These are phyloP conservation scores for Daldinia decipiens DNA, from an alignment of 495 filamentous ascomycete genomes.

Conservation along the genomic window DNA sequence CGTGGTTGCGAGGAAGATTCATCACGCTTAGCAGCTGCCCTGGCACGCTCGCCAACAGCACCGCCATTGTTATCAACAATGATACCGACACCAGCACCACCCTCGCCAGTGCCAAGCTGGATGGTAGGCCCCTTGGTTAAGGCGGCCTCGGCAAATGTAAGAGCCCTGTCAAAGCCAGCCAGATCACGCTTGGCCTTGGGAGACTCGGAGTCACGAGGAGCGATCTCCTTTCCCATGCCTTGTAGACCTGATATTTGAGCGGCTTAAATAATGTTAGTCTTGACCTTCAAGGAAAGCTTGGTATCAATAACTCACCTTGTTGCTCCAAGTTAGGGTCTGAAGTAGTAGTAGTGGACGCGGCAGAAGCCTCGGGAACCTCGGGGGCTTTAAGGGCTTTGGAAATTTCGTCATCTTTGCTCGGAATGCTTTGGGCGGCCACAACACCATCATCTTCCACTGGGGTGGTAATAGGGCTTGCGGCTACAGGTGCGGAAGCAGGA, in stretches of 20 bases:
- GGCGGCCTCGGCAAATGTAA: conserved; percentile 58
- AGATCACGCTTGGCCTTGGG: conserved; percentile 54
- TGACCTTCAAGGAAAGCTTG: neutral
- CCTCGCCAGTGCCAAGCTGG: conserved; percentile 59
- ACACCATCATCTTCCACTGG: conserved; percentile 15
- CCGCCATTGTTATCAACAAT: conserved; percentile 55
- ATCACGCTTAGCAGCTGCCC: conserved; percentile 45
- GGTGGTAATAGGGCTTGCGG: conserved; percentile 17
- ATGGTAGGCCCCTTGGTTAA: conserved; percentile 58
- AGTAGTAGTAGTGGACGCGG: neutral
- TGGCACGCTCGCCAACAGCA: conserved; percentile 27
- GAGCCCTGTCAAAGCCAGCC: conserved; percentile 59
- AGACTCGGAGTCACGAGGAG: conserved; percentile 49
- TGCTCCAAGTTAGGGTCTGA: conserved; percentile 51
- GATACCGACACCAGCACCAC: conserved; percentile 61
- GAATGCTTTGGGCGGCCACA: conserved; percentile 25
- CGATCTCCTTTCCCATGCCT: conserved; percentile 62
- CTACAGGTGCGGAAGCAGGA: conserved; percentile 33
- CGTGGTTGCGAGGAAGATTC: conserved; percentile 46
- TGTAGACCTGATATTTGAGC: conserved; percentile 57
- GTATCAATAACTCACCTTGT: conserved; percentile 46
- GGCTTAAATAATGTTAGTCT: conserved; percentile 42
- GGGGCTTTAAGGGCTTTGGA: conserved; percentile 20
- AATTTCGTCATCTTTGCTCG: conserved; percentile 26
- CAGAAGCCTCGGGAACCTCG: conserved; percentile 15